A percentile compares a stretch with the other conserved stretches of the same genome.
These are phyloP conservation scores for Chaetomium fimeti DNA, from an alignment of 495 filamentous ascomycete genomes.

Conservation along the genomic window DNA sequence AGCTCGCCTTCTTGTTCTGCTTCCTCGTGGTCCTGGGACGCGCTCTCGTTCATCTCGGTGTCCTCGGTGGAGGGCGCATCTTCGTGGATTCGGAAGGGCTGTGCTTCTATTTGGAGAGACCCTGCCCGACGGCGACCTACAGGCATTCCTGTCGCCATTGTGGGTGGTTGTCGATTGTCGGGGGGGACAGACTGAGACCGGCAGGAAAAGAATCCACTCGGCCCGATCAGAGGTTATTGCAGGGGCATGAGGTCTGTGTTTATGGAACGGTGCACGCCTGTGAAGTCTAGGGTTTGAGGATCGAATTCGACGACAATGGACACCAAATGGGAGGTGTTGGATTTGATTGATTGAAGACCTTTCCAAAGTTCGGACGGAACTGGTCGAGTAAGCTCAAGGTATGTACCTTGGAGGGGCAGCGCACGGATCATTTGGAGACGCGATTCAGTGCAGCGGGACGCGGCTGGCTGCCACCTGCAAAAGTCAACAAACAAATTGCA, in stretches of 20 bases:
- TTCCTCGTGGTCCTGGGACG: conserved; percentile 26
- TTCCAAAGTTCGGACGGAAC: neutral
- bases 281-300: neutral
- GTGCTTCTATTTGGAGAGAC: conserved; percentile 32
- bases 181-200: conserved; percentile 3
- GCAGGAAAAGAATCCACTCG: conserved; percentile 15
- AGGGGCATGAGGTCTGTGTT: conserved; percentile 10
- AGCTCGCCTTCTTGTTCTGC: conserved; percentile 30
- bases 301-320: neutral
- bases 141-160: conserved; percentile 34
- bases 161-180: conserved; percentile 1
- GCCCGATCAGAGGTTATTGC: conserved; percentile 18
- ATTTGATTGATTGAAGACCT: neutral
- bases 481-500: conserved; percentile 45
- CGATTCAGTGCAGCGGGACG: conserved; percentile 23
- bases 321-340: conserved; percentile 9
- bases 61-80: conserved; percentile 40
- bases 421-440: conserved; percentile 27
- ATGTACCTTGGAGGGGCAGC: conserved; percentile 26
- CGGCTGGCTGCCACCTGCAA: conserved; percentile 14
- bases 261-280: neutral
- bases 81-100: conserved; percentile 45
- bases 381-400: neutral
- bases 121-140: conserved; percentile 29
- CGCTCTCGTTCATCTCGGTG: conserved; percentile 38